A percentile compares a stretch with the other conserved stretches of the same genome.
These are phyloP conservation scores for Domatiomyces catenatus DNA, from an alignment of 2,329 filamentous ascomycete species.

Conservation along the genomic window DNA sequence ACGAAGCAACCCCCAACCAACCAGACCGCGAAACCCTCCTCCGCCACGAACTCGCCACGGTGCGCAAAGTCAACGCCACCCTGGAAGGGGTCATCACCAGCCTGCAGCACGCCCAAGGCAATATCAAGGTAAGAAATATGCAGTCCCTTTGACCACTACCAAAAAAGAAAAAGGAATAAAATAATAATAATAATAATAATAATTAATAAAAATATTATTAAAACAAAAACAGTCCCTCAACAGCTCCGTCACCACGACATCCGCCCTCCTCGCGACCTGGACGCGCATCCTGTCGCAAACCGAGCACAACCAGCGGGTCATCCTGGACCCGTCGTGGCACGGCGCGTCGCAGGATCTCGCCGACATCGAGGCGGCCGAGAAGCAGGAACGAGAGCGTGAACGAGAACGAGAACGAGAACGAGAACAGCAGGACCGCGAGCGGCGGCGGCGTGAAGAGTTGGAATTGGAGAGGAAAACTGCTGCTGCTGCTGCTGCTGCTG, in stretches of 20 bases:
- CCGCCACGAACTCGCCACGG: slow-evolving; percentile 62
- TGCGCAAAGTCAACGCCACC: slow-evolving; percentile 73
- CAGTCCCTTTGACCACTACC: too few species aligned
- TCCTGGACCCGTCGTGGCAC: slow-evolving; percentile 78
- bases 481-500: slow-evolving; percentile 36
- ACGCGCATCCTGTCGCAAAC: slow-evolving; percentile 91
- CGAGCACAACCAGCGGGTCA: slow-evolving; percentile 87
- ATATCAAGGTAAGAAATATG: slow-evolving; percentile 39
- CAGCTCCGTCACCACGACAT: slow-evolving; percentile 71
- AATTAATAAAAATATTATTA: not conserved
- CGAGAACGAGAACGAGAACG: too few species aligned
- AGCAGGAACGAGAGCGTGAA: slow-evolving; percentile 58
- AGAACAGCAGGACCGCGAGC: too few species aligned
- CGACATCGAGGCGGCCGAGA: slow-evolving; percentile 70
- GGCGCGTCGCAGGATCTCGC: slow-evolving; percentile 72
- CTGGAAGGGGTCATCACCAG: slow-evolving; percentile 48
- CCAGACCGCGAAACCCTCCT: slow-evolving; percentile 30
- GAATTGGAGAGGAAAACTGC: slow-evolving; percentile 61
- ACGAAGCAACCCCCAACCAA: not conserved
- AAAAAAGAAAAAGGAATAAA: too few species aligned
- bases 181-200: too few species aligned
- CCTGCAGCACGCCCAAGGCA: slow-evolving; percentile 32
- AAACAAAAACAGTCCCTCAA: slow-evolving; percentile 52
- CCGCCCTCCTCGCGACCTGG: slow-evolving; percentile 85
- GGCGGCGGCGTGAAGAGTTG: too few species aligned